Evolutionary conservation across 176 grass and related monocot genomes (phyloP), one percentile per base, ranked within the genome.

Genomic region (Alopecurus myosuroides): DNA sequence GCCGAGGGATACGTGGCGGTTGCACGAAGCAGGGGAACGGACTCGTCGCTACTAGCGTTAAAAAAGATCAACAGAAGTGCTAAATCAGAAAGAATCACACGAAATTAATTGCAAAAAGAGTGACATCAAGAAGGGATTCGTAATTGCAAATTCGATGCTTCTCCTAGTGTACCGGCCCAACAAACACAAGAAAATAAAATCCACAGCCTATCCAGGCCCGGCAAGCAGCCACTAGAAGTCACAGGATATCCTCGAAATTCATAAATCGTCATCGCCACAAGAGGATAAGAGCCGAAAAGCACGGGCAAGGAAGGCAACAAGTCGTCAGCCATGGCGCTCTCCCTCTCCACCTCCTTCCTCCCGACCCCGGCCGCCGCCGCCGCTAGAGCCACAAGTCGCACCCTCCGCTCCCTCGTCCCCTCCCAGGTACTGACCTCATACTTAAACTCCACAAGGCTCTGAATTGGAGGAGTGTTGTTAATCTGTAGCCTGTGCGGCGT

Each of bases 321-420:
- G 48, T 26, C 50, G 31, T 22, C 76, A 49, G 78, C 74, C 85
- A 97, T 97, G 95, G 87, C 92, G 80, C 84, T 97, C 81, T 91
- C 78, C 80, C 85, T 97, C 70, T 88, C 82, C 78, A 91, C 84
- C 81, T 61, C 88, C 41, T 93, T 97, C 90, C 64, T 94, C 46
- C 90, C 82, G 11, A 64, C 90, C 49, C 49, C 84, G 26, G 70
- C 41, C 37, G 82, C 85, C 70, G 53, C 76, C 19, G 50, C 52
- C 68, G 51, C 67, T 48, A 87, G 77, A 67, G 19, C 73, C 19
- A 4, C 81, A 30, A 61, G 67, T 11, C 82, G 34, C 71, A 82
- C 78, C 17, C 85, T 90, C 49, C 86, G 80, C 66, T 86, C 86
- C 70, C 42, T 83, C 86, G 92, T 89, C 82, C 44, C 76, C 12